phyloP scores from a whole-genome alignment of 208 protist species.

The Crithidia thermophila region DNA sequence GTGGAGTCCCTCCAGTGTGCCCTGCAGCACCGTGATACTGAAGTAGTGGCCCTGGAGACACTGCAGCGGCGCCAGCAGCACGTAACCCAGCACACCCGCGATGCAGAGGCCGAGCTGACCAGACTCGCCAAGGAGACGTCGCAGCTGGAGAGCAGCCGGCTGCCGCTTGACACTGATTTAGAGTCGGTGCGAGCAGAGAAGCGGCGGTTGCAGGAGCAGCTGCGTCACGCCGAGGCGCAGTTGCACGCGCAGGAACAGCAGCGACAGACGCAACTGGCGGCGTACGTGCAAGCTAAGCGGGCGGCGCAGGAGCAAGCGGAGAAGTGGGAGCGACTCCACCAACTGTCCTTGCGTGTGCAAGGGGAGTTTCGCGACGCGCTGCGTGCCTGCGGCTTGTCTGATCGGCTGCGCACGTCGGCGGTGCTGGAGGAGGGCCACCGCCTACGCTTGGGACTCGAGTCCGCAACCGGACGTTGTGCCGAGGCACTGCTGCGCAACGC shows the following conservation, averaged over 20 bases:
- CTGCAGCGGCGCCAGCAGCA: neutral
- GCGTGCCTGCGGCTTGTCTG: neutral
- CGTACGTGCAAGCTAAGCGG: neutral
- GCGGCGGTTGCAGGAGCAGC: neutral
- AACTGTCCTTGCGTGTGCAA: neutral
- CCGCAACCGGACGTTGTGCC: neutral
- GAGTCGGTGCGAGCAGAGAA: neutral
- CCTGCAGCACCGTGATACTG: constrained; percentile 11
- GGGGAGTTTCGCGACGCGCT: neutral
- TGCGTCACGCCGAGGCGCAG: neutral
- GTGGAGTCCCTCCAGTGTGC: constrained; percentile 2
- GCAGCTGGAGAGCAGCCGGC: constrained; percentile 1
- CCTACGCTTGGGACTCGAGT: constrained; percentile 5
- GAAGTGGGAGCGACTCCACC: neutral
- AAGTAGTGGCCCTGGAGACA: neutral
- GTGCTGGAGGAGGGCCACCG: constrained; percentile 8
- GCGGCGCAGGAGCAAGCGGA: neutral
- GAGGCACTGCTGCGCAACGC: neutral
- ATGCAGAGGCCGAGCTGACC: neutral
- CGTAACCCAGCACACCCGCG: neutral
- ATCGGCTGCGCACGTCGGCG: neutral
- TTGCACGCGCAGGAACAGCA: neutral
- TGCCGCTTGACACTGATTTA: constrained; percentile 5
- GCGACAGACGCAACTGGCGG: constrained; percentile 2
- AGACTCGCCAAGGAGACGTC: neutral